A percentile compares a stretch with the other conserved stretches of the same genome.
phyloP scores from a whole-genome alignment of 2,329 filamentous ascomycete species.

The Epichloe gansuensis region DNA sequence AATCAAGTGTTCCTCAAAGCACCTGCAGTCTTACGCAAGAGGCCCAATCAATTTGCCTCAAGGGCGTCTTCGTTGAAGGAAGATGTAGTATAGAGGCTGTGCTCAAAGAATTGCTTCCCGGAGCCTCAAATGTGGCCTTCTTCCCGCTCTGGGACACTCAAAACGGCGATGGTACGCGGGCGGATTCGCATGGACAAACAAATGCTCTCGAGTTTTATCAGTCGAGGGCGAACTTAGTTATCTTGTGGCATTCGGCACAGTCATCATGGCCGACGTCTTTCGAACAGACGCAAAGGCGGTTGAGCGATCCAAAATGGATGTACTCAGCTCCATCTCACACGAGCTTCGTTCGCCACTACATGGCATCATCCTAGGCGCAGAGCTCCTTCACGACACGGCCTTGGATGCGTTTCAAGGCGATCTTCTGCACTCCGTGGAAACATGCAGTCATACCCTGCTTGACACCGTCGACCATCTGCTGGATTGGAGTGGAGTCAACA shows the following conservation, averaged over 20 bases:
- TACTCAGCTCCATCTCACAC: slow-evolving; percentile 48
- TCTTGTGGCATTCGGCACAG: slow-evolving; percentile 38
- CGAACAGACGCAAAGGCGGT: slow-evolving; percentile 26
- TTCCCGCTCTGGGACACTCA: slow-evolving; percentile 35
- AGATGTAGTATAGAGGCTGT: slow-evolving; percentile 6
- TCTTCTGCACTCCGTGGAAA: slow-evolving; percentile 36
- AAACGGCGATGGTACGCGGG: slow-evolving; percentile 36
- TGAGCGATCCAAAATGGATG: slow-evolving; percentile 41
- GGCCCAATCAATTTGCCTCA: not conserved
- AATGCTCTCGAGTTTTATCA: slow-evolving; percentile 30
- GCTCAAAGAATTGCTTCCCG: slow-evolving; percentile 26
- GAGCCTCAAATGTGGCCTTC: slow-evolving; percentile 33
- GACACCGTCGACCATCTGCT: slow-evolving; percentile 43
- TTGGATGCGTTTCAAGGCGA: slow-evolving; percentile 34
- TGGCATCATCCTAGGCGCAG: slow-evolving; percentile 42
- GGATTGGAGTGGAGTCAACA: slow-evolving; percentile 43
- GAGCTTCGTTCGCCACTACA: slow-evolving; percentile 50
- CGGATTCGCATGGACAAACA: slow-evolving; percentile 36
- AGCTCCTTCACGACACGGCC: slow-evolving; percentile 39
- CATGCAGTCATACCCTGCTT: slow-evolving; percentile 37
- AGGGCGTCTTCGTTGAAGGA: not conserved
- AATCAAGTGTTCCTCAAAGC: not conserved
- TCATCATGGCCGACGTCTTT: slow-evolving; percentile 45
- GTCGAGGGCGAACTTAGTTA: slow-evolving; percentile 37
- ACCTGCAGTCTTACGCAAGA: not conserved